phyloP scores from a whole-genome alignment of 306 rosid genomes.

The Quillaja saponaria region DNA sequence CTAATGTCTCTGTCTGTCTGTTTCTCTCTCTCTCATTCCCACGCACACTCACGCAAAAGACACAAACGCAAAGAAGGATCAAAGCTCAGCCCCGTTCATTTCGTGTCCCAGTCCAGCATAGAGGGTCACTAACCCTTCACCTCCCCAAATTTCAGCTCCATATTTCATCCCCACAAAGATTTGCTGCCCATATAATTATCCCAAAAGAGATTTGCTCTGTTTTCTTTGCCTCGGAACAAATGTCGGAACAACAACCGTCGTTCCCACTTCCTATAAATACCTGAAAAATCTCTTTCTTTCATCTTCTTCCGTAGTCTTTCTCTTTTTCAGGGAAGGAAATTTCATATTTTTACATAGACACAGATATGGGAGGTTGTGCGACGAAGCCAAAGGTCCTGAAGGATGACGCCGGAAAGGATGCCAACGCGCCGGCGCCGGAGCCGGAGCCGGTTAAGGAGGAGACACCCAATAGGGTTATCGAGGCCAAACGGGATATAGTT shows the following conservation, averaged over 20 bases:
- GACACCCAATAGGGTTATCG: neutral
- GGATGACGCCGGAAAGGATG: neutral
- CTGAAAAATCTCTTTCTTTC: neutral
- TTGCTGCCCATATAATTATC: too few relatives aligned
- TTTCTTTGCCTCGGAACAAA: constrained; percentile 33
- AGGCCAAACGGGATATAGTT: neutral
- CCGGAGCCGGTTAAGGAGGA: constrained; percentile 38
- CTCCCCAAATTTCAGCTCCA: constrained; percentile 13
- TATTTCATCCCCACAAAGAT: neutral
- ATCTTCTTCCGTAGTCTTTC: neutral
- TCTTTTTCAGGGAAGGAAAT: neutral
- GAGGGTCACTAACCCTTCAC: neutral
- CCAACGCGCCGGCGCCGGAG: constrained; percentile 34
- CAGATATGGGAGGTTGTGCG: constrained; percentile 66
- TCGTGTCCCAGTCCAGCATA: too few relatives aligned
- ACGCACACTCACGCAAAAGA: too few relatives aligned
- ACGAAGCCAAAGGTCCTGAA: constrained; percentile 56
- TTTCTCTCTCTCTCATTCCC: too few relatives aligned
- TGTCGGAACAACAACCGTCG: constrained; percentile 20
- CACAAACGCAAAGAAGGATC: too few relatives aligned
- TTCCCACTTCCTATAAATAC: constrained; percentile 5
- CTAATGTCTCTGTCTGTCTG: too few relatives aligned
- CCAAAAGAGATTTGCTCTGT: neutral
- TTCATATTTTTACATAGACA: neutral
- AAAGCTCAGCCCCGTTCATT: too few relatives aligned